Evolutionary conservation across 805 yeast species (phyloP), one percentile per base, ranked within the genome.

Genomic region (Pichia deserticola): DNA sequence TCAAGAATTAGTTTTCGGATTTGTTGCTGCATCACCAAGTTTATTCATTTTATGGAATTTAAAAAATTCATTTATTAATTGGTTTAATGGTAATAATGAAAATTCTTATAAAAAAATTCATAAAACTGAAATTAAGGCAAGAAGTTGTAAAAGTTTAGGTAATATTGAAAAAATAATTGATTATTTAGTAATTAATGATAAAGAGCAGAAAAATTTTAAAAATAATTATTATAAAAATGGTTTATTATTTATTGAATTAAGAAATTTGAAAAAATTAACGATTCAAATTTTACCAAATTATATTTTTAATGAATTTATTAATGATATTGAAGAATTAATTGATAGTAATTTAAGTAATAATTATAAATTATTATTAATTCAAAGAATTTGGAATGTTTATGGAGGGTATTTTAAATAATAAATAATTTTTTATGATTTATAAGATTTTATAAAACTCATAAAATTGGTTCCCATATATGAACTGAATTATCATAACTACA

Each of bases 1-100:
- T 45, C 99, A 92, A 68, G 96, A 93, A 63, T 76, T 92, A 48
- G 93, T 93, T n/a, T 88, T 92, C 69, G 97, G 96, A 1, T 71
- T 88, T 27, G 86, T 93, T 29, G 96, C 97, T 1, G 82, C 93
- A 4, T 78, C 90, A 20, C 99, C 99, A 0, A 77, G 92, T 46
- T 57, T 80, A 27, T 56, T 88, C 48, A 77, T 84, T 13, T 54
- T 82, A 1, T 76, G 82, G 65, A 76, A 77, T 53, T 45, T 72
- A 5, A 55, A 71, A 45, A 66, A 58, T 32, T 58, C 65, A 9
- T 29, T 65, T 3, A 61, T 51, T 29, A 44, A 38, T 29, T 54
- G 56, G 54, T 46, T 42, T 27, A 44, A 48, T 27, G 46, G 52
- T 7, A 52, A 52, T 11, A 47, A 41, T 36, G 36, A 9, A 3